These are phyloP conservation scores for Evernia prunastri DNA, from an alignment of 495 filamentous ascomycete species.

Conservation along the genomic window DNA sequence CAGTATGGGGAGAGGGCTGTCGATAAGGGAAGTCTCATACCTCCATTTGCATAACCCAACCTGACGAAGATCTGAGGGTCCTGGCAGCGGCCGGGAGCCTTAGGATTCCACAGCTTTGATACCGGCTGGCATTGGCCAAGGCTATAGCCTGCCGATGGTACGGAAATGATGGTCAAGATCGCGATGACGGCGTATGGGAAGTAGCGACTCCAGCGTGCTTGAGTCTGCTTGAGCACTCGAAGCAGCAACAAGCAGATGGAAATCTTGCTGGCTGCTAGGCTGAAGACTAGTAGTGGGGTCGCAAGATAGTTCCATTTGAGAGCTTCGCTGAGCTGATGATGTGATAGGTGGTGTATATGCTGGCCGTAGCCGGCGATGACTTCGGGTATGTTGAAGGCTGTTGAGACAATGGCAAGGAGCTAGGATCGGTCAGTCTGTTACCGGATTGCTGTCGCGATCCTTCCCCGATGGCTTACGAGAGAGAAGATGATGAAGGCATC, in stretches of 20 bases:
- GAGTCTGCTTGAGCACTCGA: slow-evolving; percentile 10
- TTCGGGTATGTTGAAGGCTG: background rate
- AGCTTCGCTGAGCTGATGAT: background rate
- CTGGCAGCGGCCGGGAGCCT: background rate
- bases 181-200: slow-evolving; percentile 20
- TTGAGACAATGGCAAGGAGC: slow-evolving; percentile 6
- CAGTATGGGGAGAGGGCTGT: background rate
- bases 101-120: slow-evolving; percentile 11
- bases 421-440: background rate
- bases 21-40: background rate
- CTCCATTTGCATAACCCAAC: slow-evolving; percentile 2
- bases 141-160: slow-evolving; percentile 16
- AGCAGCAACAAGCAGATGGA: slow-evolving; percentile 19
- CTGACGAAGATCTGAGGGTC: background rate
- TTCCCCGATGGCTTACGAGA: background rate
- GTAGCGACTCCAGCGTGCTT: background rate
- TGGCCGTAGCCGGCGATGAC: slow-evolving; percentile 17
- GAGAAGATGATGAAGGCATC: background rate
- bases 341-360: slow-evolving; percentile 14
- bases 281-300: slow-evolving; percentile 5
- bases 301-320: slow-evolving; percentile 13
- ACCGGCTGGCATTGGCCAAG: slow-evolving; percentile 19
- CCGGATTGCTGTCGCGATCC: too few relatives aligned
- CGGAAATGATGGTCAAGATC: slow-evolving; percentile 9
- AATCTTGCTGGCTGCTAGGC: slow-evolving; percentile 16